phyloP scores from a whole-genome alignment of 2,329 filamentous ascomycete species.

The Aaosphaeria pasadenensis region DNA sequence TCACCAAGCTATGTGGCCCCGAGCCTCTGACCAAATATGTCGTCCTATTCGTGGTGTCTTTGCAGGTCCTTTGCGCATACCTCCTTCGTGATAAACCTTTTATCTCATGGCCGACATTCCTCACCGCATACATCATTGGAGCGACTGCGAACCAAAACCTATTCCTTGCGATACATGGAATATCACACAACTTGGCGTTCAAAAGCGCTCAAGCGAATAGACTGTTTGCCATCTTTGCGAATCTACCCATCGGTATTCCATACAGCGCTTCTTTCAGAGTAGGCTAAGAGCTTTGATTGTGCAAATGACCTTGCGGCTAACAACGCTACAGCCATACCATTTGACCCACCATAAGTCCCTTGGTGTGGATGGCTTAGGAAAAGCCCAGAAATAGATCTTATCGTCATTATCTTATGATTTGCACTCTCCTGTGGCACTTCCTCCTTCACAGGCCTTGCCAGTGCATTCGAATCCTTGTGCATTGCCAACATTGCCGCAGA shows the following conservation, averaged over 20 bases:
- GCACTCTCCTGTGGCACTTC: not conserved
- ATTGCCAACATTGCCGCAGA: slow-evolving; percentile 17
- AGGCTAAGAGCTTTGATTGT: slow-evolving; percentile 8
- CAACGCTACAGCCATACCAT: slow-evolving; percentile 75
- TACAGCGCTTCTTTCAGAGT: slow-evolving; percentile 95
- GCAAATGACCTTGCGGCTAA: slow-evolving; percentile 12
- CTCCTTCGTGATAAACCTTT: slow-evolving; percentile 76
- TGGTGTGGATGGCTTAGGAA: slow-evolving; percentile 92
- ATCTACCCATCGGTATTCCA: slow-evolving; percentile 90
- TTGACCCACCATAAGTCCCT: slow-evolving; percentile 98
- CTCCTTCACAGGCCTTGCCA: slow-evolving; percentile 2
- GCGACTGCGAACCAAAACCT: slow-evolving; percentile 98
- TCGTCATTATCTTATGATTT: too few relatives aligned
- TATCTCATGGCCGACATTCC: slow-evolving; percentile 79
- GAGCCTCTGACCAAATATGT: slow-evolving; percentile 95
- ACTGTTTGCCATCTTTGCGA: slow-evolving; percentile 86
- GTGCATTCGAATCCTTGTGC: slow-evolving; percentile 18
- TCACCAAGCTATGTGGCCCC: slow-evolving; percentile 94
- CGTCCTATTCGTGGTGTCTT: slow-evolving; percentile 75
- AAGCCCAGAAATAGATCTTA: too few relatives aligned
- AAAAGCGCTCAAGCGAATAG: slow-evolving; percentile 76
- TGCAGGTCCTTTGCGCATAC: slow-evolving; percentile 78
- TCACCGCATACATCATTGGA: slow-evolving; percentile 84
- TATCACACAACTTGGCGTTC: slow-evolving; percentile 96
- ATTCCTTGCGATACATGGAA: slow-evolving; percentile 98